Conservation (phyloP, 352 stramenopile species). For the Plasmopara halstedii region DNA sequence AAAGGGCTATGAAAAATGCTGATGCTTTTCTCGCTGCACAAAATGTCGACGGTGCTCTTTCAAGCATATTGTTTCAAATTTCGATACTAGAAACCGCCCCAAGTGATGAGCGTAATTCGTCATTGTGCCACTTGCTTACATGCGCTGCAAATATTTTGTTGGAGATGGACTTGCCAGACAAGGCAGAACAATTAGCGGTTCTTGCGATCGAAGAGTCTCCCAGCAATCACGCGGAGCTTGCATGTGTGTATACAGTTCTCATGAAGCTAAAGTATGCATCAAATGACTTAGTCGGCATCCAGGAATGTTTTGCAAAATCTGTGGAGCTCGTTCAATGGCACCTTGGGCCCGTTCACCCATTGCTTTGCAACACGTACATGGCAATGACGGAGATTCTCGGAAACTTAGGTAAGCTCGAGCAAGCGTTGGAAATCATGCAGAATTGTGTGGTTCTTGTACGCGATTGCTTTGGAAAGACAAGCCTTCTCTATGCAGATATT, state of each 20-base stretch:
- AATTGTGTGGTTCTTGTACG: constrained; percentile 25
- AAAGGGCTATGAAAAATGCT: constrained; percentile 17
- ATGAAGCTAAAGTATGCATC: constrained; percentile 27
- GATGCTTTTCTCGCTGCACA: constrained; percentile 15
- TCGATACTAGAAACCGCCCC: constrained; percentile 26
- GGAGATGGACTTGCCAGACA: constrained; percentile 11
- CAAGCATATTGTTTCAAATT: constrained; percentile 32
- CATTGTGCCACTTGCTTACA: constrained; percentile 30
- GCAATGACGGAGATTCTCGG: constrained; percentile 38
- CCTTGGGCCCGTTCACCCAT: constrained; percentile 28
- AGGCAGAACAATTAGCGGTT: constrained; percentile 20
- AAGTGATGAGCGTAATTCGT: constrained; percentile 23
- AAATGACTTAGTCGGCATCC: constrained; percentile 10
- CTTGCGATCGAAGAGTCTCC: constrained; percentile 32
- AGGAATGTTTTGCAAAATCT: constrained; percentile 22
- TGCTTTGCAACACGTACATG: constrained; percentile 37
- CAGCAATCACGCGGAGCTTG: constrained; percentile 19
- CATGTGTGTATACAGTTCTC: constrained; percentile 20
- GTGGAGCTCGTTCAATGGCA: constrained; percentile 32
- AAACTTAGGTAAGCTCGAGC: constrained; percentile 12
- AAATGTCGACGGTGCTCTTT: constrained; percentile 23
- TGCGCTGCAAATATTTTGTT: constrained; percentile 35
- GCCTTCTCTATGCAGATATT: constrained; percentile 42
- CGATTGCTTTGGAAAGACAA: constrained; percentile 38
- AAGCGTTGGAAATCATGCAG: constrained; percentile 19